These are phyloP conservation scores for Prinsepia uniflora DNA, from an alignment of 306 rosid species.

Conservation along the genomic window DNA sequence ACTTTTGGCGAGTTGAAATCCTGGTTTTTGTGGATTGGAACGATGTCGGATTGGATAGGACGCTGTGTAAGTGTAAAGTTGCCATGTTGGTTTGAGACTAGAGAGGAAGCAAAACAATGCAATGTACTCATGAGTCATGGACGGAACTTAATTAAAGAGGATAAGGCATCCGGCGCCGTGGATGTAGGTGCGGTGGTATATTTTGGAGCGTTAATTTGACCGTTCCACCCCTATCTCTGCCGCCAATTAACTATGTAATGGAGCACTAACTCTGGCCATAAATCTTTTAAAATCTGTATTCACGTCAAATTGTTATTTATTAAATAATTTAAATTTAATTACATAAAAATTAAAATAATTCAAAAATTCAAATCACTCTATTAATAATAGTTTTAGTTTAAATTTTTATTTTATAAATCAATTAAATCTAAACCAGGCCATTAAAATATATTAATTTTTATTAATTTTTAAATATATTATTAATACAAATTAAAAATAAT, in stretches of 20 bases:
- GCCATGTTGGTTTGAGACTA: background rate
- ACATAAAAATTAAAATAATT: no score
- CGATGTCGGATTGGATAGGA: constrained; percentile 9
- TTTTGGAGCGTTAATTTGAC: background rate
- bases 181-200: background rate
- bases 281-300: no score
- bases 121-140: background rate
- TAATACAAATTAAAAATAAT: no score
- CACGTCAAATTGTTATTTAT: background rate
- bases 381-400: no score
- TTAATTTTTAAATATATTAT: no score
- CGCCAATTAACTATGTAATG: background rate
- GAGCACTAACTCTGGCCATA: no score
- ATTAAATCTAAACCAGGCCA: no score
- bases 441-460: no score
- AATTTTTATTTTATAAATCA: no score
- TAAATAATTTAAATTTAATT: no score
- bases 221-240: background rate
- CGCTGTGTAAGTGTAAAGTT: constrained; percentile 10
- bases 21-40: background rate
- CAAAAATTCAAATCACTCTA: no score
- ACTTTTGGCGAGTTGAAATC: background rate
- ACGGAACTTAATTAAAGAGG: background rate
- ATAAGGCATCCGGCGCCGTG: constrained; percentile 2
- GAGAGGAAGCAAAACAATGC: background rate